Conservation (phyloP, 2,329 filamentous ascomycete genomes). For the Westerdykella sp. region DNA sequence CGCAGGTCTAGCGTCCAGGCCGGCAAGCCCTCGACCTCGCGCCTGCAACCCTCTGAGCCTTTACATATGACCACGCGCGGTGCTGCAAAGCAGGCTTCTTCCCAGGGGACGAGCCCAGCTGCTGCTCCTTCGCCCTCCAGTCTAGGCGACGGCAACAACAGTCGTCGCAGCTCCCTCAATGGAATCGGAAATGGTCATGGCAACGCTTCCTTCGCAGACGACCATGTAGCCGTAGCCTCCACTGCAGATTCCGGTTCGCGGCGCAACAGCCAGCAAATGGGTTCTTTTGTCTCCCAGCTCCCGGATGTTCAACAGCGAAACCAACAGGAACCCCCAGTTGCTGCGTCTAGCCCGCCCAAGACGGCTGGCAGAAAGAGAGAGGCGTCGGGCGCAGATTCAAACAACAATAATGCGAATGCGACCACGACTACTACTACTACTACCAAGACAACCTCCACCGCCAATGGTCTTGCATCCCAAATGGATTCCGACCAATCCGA, state of each 20-base stretch:
- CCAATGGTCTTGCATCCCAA: conserved; percentile 25
- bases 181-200: conserved; percentile 9
- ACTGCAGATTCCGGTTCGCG: conserved; percentile 35
- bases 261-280: conserved; percentile 17
- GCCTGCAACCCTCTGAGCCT: conserved; percentile 43
- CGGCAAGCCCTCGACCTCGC: conserved; percentile 32
- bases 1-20: conserved; percentile 24
- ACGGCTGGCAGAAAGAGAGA: conserved; percentile 27
- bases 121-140: conserved; percentile 8
- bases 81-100: conserved; percentile 34
- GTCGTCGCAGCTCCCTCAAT: conserved; percentile 37
- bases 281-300: conserved; percentile 24
- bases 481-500: conserved; percentile 22
- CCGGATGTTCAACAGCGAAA: conserved; percentile 16
- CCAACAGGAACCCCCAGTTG: conserved; percentile 14
- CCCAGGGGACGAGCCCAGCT: conserved; percentile 30
- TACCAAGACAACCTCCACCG: conserved; percentile 22
- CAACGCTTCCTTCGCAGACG: conserved; percentile 26
- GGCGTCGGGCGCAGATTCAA: conserved; percentile 19
- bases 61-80: conserved; percentile 47
- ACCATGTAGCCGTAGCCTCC: conserved; percentile 33
- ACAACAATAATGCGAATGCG: no score
- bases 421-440: conserved; percentile 17
- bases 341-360: conserved; percentile 16
- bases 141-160: conserved; percentile 31